Base-by-base conservation (phyloP, 352 stramenopile genomes). In the Phytophthora rubi region DNA sequence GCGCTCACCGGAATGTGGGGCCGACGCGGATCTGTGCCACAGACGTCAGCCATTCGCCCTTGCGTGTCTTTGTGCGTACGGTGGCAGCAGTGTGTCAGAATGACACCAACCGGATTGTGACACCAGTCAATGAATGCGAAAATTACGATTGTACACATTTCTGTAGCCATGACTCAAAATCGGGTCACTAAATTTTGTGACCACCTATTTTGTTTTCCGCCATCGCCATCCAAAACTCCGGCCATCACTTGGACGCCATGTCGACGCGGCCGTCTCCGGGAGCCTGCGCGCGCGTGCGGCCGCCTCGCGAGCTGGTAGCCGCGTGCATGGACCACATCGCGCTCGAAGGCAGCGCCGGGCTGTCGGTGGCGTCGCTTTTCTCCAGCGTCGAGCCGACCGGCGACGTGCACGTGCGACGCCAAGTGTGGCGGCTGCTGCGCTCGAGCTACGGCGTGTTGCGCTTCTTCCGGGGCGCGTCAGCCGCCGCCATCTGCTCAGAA, bases 281-380 rank as follows among this genome's bases (percentile, higher is more conserved):
- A 9, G 10, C 33, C 33, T 39, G 8, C 33, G 33, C 33, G 33
- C 37, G 51, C 53, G 26, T 55, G 44, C 68, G 33, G 57, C 52
- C 64, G 45, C 78, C 80, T 30, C 72, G 75, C 21, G 77, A 82
- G 70, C 73, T 93, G 47, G 80, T 80, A 42, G 84, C 84, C 35
- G 73, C 76, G 4, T 87, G 80, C 39, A 79, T 92, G 69, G 84
- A 94, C 69, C 66, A 86, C 65, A 73, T 92, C 23, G 80, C 86
- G 28, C 73, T 92, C 0, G 86, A 90, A 65, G 84, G 86, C 12
- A 59, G 71, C 26, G 53, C 64, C 0, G 86, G 86, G 15, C 52
- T 91, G 9, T 73, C 77, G 2, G 37, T 93, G 0, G 44, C 60
- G 7, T 58, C 55, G 7, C 49, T 93, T 4, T 79, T 93, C 51